Evolutionary conservation across 2,329 filamentous ascomycete species (phyloP).

Genomic region (Aspergillus sergii): DNA sequence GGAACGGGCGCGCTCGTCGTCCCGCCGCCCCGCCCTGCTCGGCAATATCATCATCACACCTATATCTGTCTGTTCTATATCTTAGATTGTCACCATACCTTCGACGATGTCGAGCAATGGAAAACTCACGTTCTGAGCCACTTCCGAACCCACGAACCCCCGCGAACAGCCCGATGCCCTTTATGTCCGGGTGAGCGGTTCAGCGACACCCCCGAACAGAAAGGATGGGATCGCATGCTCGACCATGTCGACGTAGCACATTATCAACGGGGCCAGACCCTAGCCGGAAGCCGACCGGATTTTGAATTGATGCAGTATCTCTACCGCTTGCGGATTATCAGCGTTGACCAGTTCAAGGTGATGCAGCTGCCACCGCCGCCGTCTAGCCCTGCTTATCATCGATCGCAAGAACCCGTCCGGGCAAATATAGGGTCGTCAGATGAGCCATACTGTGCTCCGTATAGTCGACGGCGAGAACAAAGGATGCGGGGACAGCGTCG

Average conservation of each 20-base stretch:
- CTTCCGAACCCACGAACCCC: slow-evolving; percentile 45
- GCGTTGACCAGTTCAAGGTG: slow-evolving; percentile 46
- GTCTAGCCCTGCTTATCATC: slow-evolving; percentile 40
- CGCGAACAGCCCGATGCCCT: slow-evolving; percentile 46
- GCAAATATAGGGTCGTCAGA: slow-evolving; percentile 42
- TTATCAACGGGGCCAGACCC: slow-evolving; percentile 44
- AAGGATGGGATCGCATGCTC: slow-evolving; percentile 47
- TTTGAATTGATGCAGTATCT: slow-evolving; percentile 51
- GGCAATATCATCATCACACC: slow-evolving; percentile 14
- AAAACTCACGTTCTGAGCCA: slow-evolving; percentile 49
- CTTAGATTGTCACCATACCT: slow-evolving; percentile 45
- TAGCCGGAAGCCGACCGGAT: slow-evolving; percentile 44
- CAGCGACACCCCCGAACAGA: slow-evolving; percentile 24
- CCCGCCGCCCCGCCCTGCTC: slow-evolving; percentile 16
- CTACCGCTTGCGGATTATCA: slow-evolving; percentile 45
- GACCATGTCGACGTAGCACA: slow-evolving; percentile 45
- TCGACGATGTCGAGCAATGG: slow-evolving; percentile 43
- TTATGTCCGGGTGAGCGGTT: slow-evolving; percentile 37
- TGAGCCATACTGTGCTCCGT: slow-evolving; percentile 43
- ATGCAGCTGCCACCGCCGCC: slow-evolving; percentile 45
- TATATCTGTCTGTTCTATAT: slow-evolving; percentile 50
- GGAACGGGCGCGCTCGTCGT: slow-evolving; percentile 34
- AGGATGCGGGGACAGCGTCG: slow-evolving; percentile 38
- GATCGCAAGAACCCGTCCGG: slow-evolving; percentile 38
- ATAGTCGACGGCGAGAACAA: slow-evolving; percentile 43